Evolutionary conservation across 2,329 filamentous ascomycete species (phyloP), one percentile per base, ranked within the genome.

Genomic region (Diaporthe batatas): DNA sequence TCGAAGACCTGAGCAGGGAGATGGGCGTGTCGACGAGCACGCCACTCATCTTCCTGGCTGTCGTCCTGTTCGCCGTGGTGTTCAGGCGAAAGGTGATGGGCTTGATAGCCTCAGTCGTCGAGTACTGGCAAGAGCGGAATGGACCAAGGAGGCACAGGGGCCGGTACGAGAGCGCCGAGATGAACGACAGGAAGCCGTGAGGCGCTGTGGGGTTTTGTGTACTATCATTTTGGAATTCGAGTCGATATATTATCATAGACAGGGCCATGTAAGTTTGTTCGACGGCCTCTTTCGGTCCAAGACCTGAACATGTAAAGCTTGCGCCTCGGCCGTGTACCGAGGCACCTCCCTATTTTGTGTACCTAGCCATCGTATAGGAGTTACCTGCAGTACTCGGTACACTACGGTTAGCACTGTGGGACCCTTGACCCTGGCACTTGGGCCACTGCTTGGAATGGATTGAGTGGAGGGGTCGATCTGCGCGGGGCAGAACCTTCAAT

Each of bases 401-500:
- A n/a, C n/a, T n/a, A n/a, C n/a, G n/a, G n/a, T n/a, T n/a, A 21
- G 29, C 18, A 53, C n/a, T 49, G 29, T 25, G n/a, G 44, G 53
- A 59, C 62, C 62, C 64, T 55, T 70, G 54, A 23, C 55, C 64
- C 70, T 72, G 70, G 42, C 58, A 39, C 11, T 25, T 16, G 49
- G 21, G 49, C 7, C 58, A 36, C 1, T 47, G 57, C 59, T 23
- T 49, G 58, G 25, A 16, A 39, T 58, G 58, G 32, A 34, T 64
- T 49, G 62, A 36, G 44, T 70, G 71, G 71, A 70, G 71, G 71
- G 71, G 71, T 73, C 7, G 36, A 65, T 42, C 23, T 62, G 51
- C 71, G 71, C 71, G 71, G 71, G 71, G 71, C 71, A 73, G 58
- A 51, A 55, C 54, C 70, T 59, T 68, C 53, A 59, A 69, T 53